phyloP scores from a whole-genome alignment of 306 rosid genomes.

The Ormosia emarginata region DNA sequence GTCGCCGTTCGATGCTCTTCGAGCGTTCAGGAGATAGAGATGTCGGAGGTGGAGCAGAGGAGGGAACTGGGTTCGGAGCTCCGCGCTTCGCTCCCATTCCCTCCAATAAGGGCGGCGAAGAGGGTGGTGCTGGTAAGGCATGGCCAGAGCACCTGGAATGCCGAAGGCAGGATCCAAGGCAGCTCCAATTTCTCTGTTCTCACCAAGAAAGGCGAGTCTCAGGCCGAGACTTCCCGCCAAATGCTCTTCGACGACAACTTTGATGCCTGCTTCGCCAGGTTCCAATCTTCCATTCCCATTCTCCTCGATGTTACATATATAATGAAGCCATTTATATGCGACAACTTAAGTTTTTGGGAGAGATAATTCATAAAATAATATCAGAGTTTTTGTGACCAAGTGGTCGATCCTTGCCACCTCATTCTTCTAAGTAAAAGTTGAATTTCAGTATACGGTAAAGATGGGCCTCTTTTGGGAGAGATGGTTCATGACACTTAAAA shows the following conservation, averaged over 20 bases:
- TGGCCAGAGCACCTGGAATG: conserved; percentile 97
- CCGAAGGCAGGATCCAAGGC: conserved; percentile 93
- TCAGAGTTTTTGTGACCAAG: too few relatives aligned
- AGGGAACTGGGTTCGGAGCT: conserved; percentile 41
- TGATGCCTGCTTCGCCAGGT: conserved; percentile 88
- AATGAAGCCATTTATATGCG: too few relatives aligned
- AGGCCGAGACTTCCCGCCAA: conserved; percentile 83
- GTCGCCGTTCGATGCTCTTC: conserved; percentile 45
- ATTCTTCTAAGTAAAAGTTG: too few relatives aligned
- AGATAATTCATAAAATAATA: too few relatives aligned
- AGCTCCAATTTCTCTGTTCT: conserved; percentile 86
- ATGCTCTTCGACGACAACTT: conserved; percentile 74
- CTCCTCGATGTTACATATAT: too few relatives aligned
- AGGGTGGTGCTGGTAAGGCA: conserved; percentile 90
- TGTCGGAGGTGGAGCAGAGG: background rate
- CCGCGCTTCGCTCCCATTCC: conserved; percentile 36
- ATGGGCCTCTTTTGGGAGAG: too few relatives aligned
- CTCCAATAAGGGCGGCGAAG: conserved; percentile 53
- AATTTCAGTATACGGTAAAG: too few relatives aligned
- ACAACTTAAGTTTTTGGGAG: too few relatives aligned
- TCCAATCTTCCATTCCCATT: background rate
- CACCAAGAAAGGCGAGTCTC: conserved; percentile 84
- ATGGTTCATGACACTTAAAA: too few relatives aligned
- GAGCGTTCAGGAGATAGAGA: conserved; percentile 40
- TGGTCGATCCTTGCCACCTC: too few relatives aligned